These are phyloP conservation scores for Rhizophlyctis rosea DNA, from an alignment of 192 early-diverging fungal species.

Conservation along the genomic window DNA sequence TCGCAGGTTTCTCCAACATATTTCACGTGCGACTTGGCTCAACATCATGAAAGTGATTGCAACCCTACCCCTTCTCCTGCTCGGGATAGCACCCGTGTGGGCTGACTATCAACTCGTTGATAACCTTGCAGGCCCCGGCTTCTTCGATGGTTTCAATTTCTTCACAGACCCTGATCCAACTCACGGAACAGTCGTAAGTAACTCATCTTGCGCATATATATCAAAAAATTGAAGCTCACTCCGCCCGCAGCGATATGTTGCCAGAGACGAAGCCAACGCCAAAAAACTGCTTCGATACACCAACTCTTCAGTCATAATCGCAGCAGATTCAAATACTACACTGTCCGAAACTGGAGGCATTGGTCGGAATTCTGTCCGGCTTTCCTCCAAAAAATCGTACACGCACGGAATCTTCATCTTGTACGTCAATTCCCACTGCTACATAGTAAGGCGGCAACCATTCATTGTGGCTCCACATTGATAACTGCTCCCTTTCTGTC, in stretches of 20 bases:
- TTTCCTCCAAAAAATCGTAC: too few relatives aligned
- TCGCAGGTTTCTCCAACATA: too few relatives aligned
- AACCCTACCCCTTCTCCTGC: too few relatives aligned
- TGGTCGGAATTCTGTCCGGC: too few relatives aligned
- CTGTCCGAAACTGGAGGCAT: not conserved
- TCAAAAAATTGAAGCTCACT: not conserved
- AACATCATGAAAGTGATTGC: too few relatives aligned
- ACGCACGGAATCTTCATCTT: too few relatives aligned
- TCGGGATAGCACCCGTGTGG: too few relatives aligned
- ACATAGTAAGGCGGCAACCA: not conserved
- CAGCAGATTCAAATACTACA: conserved; percentile 4
- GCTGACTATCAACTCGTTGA: conserved; percentile 21
- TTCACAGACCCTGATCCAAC: conserved; percentile 32
- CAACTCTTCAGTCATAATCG: too few relatives aligned
- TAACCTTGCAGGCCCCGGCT: conserved; percentile 9
- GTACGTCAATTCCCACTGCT: not conserved
- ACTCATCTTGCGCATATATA: conserved; percentile 12
- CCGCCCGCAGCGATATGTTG: not conserved
- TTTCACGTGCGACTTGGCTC: too few relatives aligned
- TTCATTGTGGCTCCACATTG: not conserved
- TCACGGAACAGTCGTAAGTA: conserved; percentile 33
- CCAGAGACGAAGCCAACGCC: not conserved
- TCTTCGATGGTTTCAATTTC: conserved; percentile 40
- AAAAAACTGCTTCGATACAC: too few relatives aligned
- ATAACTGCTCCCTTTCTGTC: too few relatives aligned